phyloP scores from a whole-genome alignment of 495 filamentous ascomycete species.

The Trichoderma gamsii region DNA sequence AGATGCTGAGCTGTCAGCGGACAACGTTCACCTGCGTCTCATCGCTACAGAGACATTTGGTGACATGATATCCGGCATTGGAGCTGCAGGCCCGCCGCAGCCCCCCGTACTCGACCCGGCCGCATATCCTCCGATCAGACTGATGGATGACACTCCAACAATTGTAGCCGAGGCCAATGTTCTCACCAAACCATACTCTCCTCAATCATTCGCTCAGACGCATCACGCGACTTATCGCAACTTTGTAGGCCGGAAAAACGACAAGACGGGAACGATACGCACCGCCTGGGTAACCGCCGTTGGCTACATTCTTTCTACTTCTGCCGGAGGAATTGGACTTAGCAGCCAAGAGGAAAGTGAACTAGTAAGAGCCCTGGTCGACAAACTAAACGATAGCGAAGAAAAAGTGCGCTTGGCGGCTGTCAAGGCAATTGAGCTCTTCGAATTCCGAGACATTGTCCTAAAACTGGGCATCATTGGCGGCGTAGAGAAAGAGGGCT shows the following conservation, averaged over 20 bases:
- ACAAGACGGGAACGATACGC: slow-evolving; percentile 74
- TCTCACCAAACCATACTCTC: slow-evolving; percentile 70
- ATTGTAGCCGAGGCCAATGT: slow-evolving; percentile 47
- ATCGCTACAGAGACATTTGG: slow-evolving; percentile 90
- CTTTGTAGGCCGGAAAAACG: slow-evolving; percentile 75
- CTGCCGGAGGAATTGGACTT: slow-evolving; percentile 78
- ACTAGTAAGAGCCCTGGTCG: slow-evolving; percentile 65
- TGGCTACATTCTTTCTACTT: slow-evolving; percentile 75
- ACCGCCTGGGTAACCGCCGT: slow-evolving; percentile 77
- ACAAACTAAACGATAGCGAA: slow-evolving; percentile 80
- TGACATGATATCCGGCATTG: slow-evolving; percentile 87
- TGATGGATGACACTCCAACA: slow-evolving; percentile 51
- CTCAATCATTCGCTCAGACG: slow-evolving; percentile 75
- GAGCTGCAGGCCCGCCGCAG: slow-evolving; percentile 77
- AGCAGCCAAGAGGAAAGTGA: slow-evolving; percentile 66
- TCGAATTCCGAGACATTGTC: slow-evolving; percentile 71
- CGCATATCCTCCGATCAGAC: slow-evolving; percentile 67
- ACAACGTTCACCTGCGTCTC: slow-evolving; percentile 77
- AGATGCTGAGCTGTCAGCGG: slow-evolving; percentile 85
- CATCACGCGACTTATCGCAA: slow-evolving; percentile 70
- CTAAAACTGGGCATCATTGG: slow-evolving; percentile 71
- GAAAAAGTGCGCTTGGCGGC: slow-evolving; percentile 86
- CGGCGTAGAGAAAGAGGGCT: slow-evolving; percentile 60
- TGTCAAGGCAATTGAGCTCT: slow-evolving; percentile 69
- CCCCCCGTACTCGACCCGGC: slow-evolving; percentile 67